Evolutionary conservation across 2,329 filamentous ascomycete species (phyloP).

Genomic region (Phaeoacremonium minimum): DNA sequence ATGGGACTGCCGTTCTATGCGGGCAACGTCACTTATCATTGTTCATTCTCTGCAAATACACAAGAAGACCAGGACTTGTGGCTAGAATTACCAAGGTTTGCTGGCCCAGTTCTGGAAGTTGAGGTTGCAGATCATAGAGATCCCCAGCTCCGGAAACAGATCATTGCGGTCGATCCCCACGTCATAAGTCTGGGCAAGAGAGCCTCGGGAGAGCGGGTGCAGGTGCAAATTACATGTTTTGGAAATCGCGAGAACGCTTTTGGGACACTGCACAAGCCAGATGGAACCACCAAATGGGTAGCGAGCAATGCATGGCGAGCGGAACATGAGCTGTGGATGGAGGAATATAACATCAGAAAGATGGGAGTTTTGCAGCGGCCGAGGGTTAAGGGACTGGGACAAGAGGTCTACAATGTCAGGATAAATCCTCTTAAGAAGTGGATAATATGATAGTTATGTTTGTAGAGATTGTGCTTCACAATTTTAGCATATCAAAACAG

Average conservation of each 20-base stretch:
- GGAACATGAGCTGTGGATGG: conserved; percentile 3
- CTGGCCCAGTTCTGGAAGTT: conserved; percentile 16
- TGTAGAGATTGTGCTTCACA: too few species aligned
- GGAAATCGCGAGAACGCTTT: conserved; percentile 22
- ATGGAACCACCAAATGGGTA: conserved; percentile 13
- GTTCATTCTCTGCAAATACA: conserved; percentile 1
- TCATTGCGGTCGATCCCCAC: conserved; percentile 18
- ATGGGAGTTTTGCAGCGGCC: conserved; percentile 3
- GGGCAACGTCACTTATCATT: conserved; percentile 19
- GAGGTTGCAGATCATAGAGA: neutral
- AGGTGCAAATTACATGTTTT: conserved; percentile 16
- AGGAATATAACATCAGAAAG: conserved; percentile 3
- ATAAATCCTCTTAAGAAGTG: neutral
- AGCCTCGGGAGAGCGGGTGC: conserved; percentile 7
- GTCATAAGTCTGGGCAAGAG: conserved; percentile 12
- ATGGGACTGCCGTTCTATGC: conserved; percentile 22
- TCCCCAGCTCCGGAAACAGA: conserved; percentile 11
- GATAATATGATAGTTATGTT: too few species aligned
- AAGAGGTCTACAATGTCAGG: neutral
- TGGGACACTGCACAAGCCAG: conserved; percentile 17
- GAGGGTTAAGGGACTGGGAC: neutral
- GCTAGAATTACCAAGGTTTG: conserved; percentile 15
- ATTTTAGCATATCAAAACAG: too few species aligned
- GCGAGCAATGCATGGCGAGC: conserved; percentile 5
- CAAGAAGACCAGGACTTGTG: conserved; percentile 1